Base-by-base conservation (phyloP, 2,329 filamentous ascomycete genomes). In the Aspergillus hiratsukae region DNA sequence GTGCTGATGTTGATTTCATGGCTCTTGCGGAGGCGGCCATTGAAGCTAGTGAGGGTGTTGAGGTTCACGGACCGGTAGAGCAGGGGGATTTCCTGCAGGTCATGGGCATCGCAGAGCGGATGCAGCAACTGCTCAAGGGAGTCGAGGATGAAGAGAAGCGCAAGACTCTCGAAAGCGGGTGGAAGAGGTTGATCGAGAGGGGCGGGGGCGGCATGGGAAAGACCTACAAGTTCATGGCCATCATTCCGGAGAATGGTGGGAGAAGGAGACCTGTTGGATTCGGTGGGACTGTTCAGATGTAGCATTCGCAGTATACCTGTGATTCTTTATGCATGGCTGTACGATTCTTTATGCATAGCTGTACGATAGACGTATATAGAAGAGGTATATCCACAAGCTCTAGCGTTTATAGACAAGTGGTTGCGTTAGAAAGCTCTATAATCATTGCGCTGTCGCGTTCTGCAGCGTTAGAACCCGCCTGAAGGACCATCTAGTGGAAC, bases 1-100 rank as follows among this genome's bases (percentile, higher is more conserved):
- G 87, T 62, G 93, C 90, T 0, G 93, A 99, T 69, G 94, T 99
- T 0, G 94, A 99, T 73, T 99, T 99, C 69, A 83, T 84, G 0
- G 91, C 88, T 10, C 77, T 99, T 1, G 92, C 91, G 0, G 92
- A 97, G 70, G 81, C 88, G 1, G 92, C 92, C 0, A 81, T 90
- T 48, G 78, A 82, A 41, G 89, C 89, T 0, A 92, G 87, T 62
- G 82, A 87, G 1, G 88, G 87, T 1, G 86, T 97, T 3, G 94
- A 99, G 73, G 90, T 96, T 6, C 92, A 97, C 68, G 94, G 94
- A 0, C 94, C 94, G 0, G 87, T 96, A 1, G 85, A 91, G 59
- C 94, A 99, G 75, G 90, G 85, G 0, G 78, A 82, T 41, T 99
- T 96, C 72, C 75, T 99, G 41, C 81, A 83, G 48, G 79, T 81